Percentiles rank a stretch among this genome's conserved stretches.
Evolutionary conservation across 148 eudicot genomes (phyloP).

Genomic region (Rhododendron vialii): DNA sequence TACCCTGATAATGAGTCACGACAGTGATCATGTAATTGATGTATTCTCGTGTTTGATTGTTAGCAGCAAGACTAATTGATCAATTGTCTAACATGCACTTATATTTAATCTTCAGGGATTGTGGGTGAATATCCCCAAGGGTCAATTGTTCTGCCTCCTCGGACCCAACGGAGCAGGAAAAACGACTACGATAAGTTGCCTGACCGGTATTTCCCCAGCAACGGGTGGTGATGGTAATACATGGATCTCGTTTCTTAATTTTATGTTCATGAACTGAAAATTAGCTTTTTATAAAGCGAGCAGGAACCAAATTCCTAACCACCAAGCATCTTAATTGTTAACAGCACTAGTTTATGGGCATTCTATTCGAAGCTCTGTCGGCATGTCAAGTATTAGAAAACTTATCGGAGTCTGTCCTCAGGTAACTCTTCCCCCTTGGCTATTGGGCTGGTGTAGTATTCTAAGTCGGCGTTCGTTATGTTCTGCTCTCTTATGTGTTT

Average conservation of each 20-base stretch:
- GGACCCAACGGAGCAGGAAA: too few relatives aligned
- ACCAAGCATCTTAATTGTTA: background rate
- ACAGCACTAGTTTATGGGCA: slow-evolving; percentile 68
- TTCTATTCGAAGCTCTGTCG: slow-evolving; percentile 66
- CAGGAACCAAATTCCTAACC: too few relatives aligned
- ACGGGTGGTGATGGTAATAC: slow-evolving; percentile 49
- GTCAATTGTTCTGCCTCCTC: too few relatives aligned
- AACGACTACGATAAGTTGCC: too few relatives aligned
- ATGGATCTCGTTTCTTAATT: background rate
- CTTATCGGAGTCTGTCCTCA: slow-evolving; percentile 86
- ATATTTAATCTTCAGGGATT: slow-evolving; percentile 31
- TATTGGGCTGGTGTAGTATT: too few relatives aligned
- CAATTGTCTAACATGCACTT: background rate
- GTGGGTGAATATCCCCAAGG: too few relatives aligned
- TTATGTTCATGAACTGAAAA: background rate
- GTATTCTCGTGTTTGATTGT: background rate
- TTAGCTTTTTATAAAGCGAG: too few relatives aligned
- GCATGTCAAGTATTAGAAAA: slow-evolving; percentile 73
- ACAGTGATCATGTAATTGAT: background rate
- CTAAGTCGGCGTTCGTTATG: too few relatives aligned
- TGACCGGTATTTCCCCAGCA: too few relatives aligned
- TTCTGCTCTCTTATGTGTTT: too few relatives aligned
- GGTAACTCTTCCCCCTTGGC: slow-evolving; percentile 28
- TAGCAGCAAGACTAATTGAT: background rate
- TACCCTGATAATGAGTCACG: background rate